These are phyloP conservation scores for Astrothelium subdiscretum DNA, from an alignment of 495 filamentous ascomycete species.

Conservation along the genomic window DNA sequence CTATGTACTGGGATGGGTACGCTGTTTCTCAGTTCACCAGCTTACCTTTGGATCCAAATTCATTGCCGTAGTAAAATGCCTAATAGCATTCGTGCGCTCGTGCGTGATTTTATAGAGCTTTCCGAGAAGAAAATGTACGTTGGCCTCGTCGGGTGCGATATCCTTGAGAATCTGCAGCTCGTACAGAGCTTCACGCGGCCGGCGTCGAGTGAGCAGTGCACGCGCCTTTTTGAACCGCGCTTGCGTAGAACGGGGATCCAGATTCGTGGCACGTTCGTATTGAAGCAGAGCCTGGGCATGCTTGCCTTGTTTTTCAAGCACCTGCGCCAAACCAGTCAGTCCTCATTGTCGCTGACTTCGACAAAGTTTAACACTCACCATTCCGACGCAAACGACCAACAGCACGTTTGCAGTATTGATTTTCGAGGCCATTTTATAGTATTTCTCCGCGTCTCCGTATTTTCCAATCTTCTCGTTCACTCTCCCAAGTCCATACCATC, in stretches of 20 bases:
- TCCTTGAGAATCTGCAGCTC: constrained; percentile 80
- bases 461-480: constrained; percentile 93
- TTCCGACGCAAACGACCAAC: constrained; percentile 80
- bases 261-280: constrained; percentile 65
- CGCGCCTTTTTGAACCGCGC: constrained; percentile 88
- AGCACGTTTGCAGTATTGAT: constrained; percentile 92
- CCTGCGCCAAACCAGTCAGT: constrained; percentile 11
- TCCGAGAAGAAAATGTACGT: constrained; percentile 86
- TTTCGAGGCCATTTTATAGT: constrained; percentile 71
- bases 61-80: constrained; percentile 84
- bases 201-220: constrained; percentile 65
- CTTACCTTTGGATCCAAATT: constrained; percentile 92
- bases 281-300: constrained; percentile 62
- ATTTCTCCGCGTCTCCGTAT: constrained; percentile 76
- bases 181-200: constrained; percentile 53
- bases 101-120: constrained; percentile 71
- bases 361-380: constrained; percentile 27
- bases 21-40: constrained; percentile 16
- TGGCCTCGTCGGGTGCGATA: constrained; percentile 85
- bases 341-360: not conserved
- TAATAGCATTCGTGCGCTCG: constrained; percentile 70
- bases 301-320: constrained; percentile 78
- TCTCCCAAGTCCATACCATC: constrained; percentile 88
- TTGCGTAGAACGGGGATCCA: constrained; percentile 70
- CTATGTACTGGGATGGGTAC: not conserved